Percentiles rank a stretch among this genome's conserved stretches.
Evolutionary conservation across 805 yeast genomes (phyloP).

Genomic region (Wickerhamiella vanderwaltii): DNA sequence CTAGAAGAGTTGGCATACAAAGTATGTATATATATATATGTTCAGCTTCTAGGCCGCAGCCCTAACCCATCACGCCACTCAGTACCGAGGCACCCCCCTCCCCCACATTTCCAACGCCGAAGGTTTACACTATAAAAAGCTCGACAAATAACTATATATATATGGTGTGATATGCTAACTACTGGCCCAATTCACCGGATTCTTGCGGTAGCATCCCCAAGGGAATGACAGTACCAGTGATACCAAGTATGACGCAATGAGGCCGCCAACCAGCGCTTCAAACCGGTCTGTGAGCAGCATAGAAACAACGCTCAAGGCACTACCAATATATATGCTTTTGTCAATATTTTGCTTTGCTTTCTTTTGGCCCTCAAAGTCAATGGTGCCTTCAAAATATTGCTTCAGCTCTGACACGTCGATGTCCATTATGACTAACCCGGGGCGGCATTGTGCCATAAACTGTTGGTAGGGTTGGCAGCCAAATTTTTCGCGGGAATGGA

Average conservation of each 20-base stretch:
- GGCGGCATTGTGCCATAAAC: not conserved
- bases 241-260: constrained; percentile 13
- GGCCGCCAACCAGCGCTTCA: constrained; percentile 13
- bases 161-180: too few species aligned
- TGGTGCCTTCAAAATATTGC: constrained; percentile 18
- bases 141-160: too few species aligned
- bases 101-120: not conserved
- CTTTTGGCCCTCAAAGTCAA: constrained; percentile 23
- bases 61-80: not conserved
- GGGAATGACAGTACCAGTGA: constrained; percentile 18
- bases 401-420: constrained; percentile 18
- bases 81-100: constrained; percentile 7
- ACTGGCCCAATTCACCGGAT: constrained; percentile 17
- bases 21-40: too few species aligned
- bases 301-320: constrained; percentile 13
- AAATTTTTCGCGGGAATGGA: too few species aligned
- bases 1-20: not conserved
- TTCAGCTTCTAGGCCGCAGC: too few species aligned
- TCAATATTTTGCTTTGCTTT: constrained; percentile 10
- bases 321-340: constrained; percentile 14
- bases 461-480: too few species aligned
- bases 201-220: constrained; percentile 17
- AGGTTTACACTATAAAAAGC: not conserved
- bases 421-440: constrained; percentile 5
- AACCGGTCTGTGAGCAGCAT: constrained; percentile 16